Conservation (phyloP, 192 early-diverging fungal genomes). For the Jimgerdemannia flammicorona region DNA sequence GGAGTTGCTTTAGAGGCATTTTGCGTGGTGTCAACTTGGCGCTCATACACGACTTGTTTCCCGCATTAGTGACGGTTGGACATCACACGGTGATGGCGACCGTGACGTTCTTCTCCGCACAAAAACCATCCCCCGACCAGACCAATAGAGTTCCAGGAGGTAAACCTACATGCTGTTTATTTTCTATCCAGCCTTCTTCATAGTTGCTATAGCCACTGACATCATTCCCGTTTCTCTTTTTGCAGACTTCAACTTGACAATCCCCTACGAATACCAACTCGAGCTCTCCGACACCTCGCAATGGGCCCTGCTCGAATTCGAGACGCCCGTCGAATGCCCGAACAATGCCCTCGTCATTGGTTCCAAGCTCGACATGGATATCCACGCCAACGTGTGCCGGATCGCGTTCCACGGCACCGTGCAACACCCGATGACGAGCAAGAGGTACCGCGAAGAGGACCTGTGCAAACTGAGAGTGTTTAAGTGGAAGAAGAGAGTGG, state of each 20-base stretch:
- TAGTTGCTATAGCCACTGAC: not conserved
- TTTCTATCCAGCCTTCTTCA: too few species aligned
- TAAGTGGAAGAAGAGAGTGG: not conserved
- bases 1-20: too few species aligned
- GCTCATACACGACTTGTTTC: not conserved
- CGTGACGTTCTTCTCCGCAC: not conserved
- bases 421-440: not conserved
- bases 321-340: not conserved
- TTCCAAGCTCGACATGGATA: slow-evolving; percentile 3
- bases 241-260: not conserved
- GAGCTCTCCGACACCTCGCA: not conserved
- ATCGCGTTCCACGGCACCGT: not conserved
- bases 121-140: not conserved
- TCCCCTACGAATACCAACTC: not conserved
- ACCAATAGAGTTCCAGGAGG: too few species aligned
- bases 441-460: not conserved
- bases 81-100: not conserved
- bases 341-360: slow-evolving; percentile 1
- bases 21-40: too few species aligned
- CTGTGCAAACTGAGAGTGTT: not conserved
- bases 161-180: too few species aligned
- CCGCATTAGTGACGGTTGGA: not conserved
- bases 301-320: slow-evolving; percentile 1
- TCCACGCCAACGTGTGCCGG: slow-evolving; percentile 1
- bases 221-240: not conserved